These are phyloP conservation scores for Balansia obtecta DNA, from an alignment of 2,329 filamentous ascomycete genomes.

Conservation along the genomic window DNA sequence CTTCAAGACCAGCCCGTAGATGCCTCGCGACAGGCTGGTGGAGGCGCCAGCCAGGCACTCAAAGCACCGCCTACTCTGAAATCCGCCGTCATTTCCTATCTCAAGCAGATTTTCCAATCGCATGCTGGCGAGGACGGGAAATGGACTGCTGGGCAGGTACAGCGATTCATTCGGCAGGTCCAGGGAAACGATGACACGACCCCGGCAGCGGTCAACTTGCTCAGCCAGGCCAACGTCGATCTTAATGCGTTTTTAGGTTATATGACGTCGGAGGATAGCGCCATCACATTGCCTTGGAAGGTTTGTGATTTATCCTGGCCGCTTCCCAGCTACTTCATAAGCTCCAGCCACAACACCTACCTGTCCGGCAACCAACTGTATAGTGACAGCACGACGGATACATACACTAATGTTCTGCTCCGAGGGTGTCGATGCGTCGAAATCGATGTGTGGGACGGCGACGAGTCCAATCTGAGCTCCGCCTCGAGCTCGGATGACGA, in stretches of 20 bases:
- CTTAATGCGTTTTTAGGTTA: constrained; percentile 39
- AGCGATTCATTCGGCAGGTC: constrained; percentile 32
- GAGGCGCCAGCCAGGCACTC: constrained; percentile 30
- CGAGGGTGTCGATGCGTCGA: constrained; percentile 85
- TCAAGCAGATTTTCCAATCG: constrained; percentile 33
- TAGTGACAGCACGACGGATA: constrained; percentile 75
- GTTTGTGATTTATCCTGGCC: constrained; percentile 55
- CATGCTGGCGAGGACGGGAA: constrained; percentile 28
- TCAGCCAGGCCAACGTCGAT: constrained; percentile 26
- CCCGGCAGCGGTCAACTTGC: constrained; percentile 13
- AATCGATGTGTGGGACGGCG: constrained; percentile 91
- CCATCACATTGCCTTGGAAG: constrained; percentile 27
- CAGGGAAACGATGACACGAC: constrained; percentile 29
- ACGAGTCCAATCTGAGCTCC: constrained; percentile 57
- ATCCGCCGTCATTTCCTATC: constrained; percentile 26
- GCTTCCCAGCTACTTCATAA: constrained; percentile 84
- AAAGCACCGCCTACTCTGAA: constrained; percentile 29
- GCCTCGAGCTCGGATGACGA: constrained; percentile 37
- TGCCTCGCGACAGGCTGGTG: constrained; percentile 32
- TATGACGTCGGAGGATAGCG: constrained; percentile 39
- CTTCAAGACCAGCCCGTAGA: constrained; percentile 6
- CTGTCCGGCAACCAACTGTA: constrained; percentile 79
- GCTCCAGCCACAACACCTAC: constrained; percentile 92
- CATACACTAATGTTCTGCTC: constrained; percentile 73
- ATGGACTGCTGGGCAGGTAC: constrained; percentile 34